Conservation (phyloP, 371 early-diverging fungal genomes). For the Aphelidium insulamus region DNA sequence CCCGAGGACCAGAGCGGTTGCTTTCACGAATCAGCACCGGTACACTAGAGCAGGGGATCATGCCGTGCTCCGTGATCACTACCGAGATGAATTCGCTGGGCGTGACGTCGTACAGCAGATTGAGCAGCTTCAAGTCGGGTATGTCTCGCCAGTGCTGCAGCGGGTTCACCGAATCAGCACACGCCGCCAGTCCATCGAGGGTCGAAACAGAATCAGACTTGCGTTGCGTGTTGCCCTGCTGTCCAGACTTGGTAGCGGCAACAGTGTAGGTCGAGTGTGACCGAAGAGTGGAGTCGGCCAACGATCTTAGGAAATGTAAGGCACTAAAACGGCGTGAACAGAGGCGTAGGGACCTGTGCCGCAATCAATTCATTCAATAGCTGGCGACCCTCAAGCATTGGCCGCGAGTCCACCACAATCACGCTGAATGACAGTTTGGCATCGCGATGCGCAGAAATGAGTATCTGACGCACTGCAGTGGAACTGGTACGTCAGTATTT, state of each 20-base stretch:
- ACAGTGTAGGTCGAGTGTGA: too few species aligned
- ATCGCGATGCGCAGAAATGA: conserved; percentile 47
- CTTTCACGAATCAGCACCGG: conserved; percentile 47
- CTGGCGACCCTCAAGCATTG: conserved; percentile 70
- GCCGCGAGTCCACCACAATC: conserved; percentile 81
- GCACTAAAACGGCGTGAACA: too few species aligned
- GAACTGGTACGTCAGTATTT: conserved; percentile 28
- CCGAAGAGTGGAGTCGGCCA: too few species aligned
- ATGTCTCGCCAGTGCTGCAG: conserved; percentile 22
- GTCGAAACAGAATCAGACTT: too few species aligned
- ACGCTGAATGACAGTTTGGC: conserved; percentile 59
- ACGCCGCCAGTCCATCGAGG: not conserved
- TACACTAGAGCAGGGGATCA: conserved; percentile 80
- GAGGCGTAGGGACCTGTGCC: too few species aligned
- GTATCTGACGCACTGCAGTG: conserved; percentile 50
- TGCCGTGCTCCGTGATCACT: conserved; percentile 80
- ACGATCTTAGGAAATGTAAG: too few species aligned
- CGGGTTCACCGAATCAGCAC: not conserved
- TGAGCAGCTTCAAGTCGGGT: conserved; percentile 44
- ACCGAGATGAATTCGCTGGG: conserved; percentile 76
- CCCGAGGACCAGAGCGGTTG: too few species aligned
- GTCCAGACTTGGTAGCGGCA: too few species aligned
- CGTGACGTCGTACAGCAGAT: conserved; percentile 78
- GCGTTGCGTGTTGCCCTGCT: too few species aligned
- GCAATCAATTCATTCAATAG: too few species aligned